Percentiles rank a stretch among this genome's conserved stretches.
phyloP scores from a whole-genome alignment of 148 eudicot species.

The Chenopodium suecicum region DNA sequence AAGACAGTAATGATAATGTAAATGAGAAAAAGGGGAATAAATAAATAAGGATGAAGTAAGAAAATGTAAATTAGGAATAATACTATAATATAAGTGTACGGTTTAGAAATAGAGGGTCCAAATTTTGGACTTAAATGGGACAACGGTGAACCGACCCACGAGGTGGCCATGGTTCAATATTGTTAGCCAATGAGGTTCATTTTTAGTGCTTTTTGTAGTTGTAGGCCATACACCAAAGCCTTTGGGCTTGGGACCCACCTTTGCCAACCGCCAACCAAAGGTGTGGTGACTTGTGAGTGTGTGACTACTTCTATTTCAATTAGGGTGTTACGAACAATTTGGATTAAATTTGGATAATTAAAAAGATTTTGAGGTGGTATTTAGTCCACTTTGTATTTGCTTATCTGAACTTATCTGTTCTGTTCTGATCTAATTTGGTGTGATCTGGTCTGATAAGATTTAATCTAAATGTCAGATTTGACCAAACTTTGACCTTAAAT shows the following conservation, averaged over 20 bases:
- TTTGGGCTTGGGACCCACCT: not conserved
- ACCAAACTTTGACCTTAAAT: too few relatives aligned
- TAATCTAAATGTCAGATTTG: too few relatives aligned
- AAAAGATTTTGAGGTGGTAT: too few relatives aligned
- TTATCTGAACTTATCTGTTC: too few relatives aligned
- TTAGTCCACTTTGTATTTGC: too few relatives aligned
- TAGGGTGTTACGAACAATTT: too few relatives aligned
- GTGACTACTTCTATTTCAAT: too few relatives aligned
- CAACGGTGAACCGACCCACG: slow-evolving; percentile 14
- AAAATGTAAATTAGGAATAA: not conserved
- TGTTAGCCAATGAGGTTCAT: slow-evolving; percentile 5
- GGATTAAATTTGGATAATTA: too few relatives aligned
- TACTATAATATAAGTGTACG: not conserved
- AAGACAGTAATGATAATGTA: not conserved
- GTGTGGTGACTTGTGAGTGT: not conserved
- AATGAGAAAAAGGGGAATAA: not conserved
- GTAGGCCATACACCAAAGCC: not conserved
- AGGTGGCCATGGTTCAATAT: not conserved
- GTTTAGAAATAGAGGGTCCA: not conserved
- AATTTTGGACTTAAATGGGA: slow-evolving; percentile 1
- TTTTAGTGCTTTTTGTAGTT: slow-evolving; percentile 19
- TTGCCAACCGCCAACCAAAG: not conserved
- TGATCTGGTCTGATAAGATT: too few relatives aligned
- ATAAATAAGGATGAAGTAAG: not conserved
- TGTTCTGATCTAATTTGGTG: too few relatives aligned